phyloP scores from a whole-genome alignment of 257 asterid genomes.

The Linderniella brevidens region DNA sequence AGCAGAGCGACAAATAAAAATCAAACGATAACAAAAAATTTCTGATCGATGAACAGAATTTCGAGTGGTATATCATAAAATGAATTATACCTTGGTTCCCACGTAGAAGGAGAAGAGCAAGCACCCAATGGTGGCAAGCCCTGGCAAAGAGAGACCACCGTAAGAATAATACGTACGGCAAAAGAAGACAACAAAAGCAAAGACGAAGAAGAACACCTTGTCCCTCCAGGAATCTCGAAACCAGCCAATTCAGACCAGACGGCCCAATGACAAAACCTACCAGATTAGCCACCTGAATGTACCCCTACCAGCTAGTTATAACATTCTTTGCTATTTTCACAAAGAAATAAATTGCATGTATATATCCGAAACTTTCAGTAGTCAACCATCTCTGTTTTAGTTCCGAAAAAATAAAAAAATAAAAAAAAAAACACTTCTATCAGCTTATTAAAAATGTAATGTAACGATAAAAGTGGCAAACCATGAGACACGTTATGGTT shows the following conservation, averaged over 20 bases:
- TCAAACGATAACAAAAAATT: constrained; percentile 1
- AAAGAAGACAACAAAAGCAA: constrained; percentile 1
- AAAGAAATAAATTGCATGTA: too few relatives aligned
- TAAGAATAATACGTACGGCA: constrained; percentile 2
- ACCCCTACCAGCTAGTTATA: too few relatives aligned
- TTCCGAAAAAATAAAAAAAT: neutral
- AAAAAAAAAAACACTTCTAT: neutral
- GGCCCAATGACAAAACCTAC: constrained; percentile 97
- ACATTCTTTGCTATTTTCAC: too few relatives aligned
- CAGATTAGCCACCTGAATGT: constrained; percentile 90
- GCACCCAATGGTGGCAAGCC: constrained; percentile 52
- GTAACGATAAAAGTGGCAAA: constrained; percentile 19
- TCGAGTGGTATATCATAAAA: too few relatives aligned
- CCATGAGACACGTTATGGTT: constrained; percentile 92
- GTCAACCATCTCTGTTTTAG: too few relatives aligned
- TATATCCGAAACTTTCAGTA: too few relatives aligned
- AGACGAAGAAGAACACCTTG: constrained; percentile 63
- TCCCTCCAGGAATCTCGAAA: constrained; percentile 48
- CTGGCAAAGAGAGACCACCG: constrained; percentile 20
- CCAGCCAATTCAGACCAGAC: constrained; percentile 81
- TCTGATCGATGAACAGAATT: too few relatives aligned
- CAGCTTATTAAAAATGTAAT: constrained; percentile 8
- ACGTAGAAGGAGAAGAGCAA: constrained; percentile 60
- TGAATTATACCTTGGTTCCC: constrained; percentile 66
- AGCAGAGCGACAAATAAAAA: constrained; percentile 11